Conservation (phyloP, 164 flowering plant genomes). For the Protea cynaroides region DNA sequence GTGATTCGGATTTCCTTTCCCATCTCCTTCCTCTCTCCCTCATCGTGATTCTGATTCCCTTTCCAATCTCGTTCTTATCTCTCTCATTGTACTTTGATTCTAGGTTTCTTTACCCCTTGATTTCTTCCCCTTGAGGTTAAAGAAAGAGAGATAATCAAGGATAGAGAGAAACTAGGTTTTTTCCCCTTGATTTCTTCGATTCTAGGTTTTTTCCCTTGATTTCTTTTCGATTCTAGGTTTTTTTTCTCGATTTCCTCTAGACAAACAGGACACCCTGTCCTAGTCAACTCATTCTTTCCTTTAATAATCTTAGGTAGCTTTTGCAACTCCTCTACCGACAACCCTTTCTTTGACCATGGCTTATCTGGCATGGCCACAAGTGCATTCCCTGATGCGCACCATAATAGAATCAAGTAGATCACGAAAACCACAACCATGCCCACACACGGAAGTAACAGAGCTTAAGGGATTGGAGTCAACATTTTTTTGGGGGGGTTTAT, state of each 20-base stretch:
- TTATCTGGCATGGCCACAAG: slow-evolving; percentile 14
- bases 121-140: too few relatives aligned
- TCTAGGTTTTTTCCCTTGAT: too few relatives aligned
- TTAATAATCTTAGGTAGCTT: slow-evolving; percentile 36
- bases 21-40: too few relatives aligned
- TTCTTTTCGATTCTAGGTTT: too few relatives aligned
- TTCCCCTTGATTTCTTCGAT: too few relatives aligned
- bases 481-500: slow-evolving; percentile 23
- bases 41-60: too few relatives aligned
- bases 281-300: slow-evolving; percentile 38
- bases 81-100: too few relatives aligned
- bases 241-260: slow-evolving; percentile 48
- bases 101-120: too few relatives aligned
- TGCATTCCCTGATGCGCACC: slow-evolving; percentile 27
- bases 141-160: too few relatives aligned
- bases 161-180: too few relatives aligned
- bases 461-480: slow-evolving; percentile 40
- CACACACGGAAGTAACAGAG: slow-evolving; percentile 49
- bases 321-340: slow-evolving; percentile 42
- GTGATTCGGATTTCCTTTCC: too few relatives aligned
- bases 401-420: slow-evolving; percentile 51
- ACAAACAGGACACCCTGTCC: slow-evolving; percentile 53
- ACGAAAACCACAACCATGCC: slow-evolving; percentile 48
- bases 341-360: slow-evolving; percentile 23
- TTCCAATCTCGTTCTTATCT: too few relatives aligned